Evolutionary conservation across 495 filamentous ascomycete species (phyloP).

Genomic region (Choiromyces venosus): DNA sequence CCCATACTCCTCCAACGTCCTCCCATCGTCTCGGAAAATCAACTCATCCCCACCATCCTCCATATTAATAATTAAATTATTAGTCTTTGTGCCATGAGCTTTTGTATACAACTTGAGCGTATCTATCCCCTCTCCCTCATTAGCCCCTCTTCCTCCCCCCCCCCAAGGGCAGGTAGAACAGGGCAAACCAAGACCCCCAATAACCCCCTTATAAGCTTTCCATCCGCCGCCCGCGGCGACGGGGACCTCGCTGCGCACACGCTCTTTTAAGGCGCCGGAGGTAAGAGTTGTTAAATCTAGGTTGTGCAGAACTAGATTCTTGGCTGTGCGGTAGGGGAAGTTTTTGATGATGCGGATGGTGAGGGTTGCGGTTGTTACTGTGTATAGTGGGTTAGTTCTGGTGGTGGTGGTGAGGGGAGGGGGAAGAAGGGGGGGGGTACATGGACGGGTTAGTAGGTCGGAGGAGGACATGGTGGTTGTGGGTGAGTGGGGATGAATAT

Average conservation of each 20-base stretch:
- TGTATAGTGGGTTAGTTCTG: neutral
- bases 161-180: no score
- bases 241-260: neutral
- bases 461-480: neutral
- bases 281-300: constrained; percentile 39
- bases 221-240: constrained; percentile 30
- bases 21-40: constrained; percentile 33
- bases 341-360: constrained; percentile 42
- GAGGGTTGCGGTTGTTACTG: constrained; percentile 40
- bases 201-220: constrained; percentile 39
- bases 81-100: constrained; percentile 42
- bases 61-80: constrained; percentile 43
- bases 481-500: neutral
- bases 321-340: constrained; percentile 41
- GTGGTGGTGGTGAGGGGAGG: neutral
- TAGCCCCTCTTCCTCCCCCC: constrained; percentile 3
- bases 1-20: constrained; percentile 36
- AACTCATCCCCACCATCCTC: constrained; percentile 37
- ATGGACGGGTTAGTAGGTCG: neutral
- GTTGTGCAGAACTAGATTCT: constrained; percentile 40
- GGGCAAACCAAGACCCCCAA: constrained; percentile 18
- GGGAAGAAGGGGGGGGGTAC: neutral
- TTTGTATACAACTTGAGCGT: constrained; percentile 43
- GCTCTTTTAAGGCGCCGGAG: constrained; percentile 38
- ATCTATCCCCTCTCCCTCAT: constrained; percentile 19